These are phyloP conservation scores for Calocybe indica DNA, from an alignment of 768 basidiomycete genomes.

Conservation along the genomic window DNA sequence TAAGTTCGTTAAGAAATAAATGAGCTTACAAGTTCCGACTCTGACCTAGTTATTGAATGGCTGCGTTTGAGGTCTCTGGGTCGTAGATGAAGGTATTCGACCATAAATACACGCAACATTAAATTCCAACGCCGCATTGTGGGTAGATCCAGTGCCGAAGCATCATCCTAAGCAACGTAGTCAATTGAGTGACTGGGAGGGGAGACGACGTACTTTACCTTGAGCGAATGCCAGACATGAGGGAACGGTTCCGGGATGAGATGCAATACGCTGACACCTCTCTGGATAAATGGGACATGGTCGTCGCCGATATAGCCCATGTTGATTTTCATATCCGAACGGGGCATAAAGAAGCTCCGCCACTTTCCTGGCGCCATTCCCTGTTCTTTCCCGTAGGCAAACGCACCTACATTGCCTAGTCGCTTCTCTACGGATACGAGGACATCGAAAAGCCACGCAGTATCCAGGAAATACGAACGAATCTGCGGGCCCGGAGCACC, in stretches of 20 bases:
- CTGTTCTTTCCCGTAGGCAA: constrained; percentile 40
- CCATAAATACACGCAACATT: constrained; percentile 79
- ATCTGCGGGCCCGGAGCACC: constrained; percentile 74
- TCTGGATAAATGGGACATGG: constrained; percentile 81
- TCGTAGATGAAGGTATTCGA: constrained; percentile 79
- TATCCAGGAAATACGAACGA: constrained; percentile 78
- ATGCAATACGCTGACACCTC: constrained; percentile 86
- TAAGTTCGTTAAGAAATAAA: neutral
- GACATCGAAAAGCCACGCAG: constrained; percentile 89
- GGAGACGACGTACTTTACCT: constrained; percentile 31
- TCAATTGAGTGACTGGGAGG: neutral
- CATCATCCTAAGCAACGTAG: constrained; percentile 66
- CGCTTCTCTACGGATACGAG: constrained; percentile 68
- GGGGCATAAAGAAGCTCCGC: constrained; percentile 63
- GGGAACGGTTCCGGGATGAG: constrained; percentile 90
- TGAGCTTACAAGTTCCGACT: constrained; percentile 43
- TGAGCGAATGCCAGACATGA: constrained; percentile 77
- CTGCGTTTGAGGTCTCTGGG: constrained; percentile 36
- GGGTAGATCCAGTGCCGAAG: constrained; percentile 73
- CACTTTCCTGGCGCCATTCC: constrained; percentile 43
- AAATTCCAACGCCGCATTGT: constrained; percentile 90
- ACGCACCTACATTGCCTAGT: constrained; percentile 59
- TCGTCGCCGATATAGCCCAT: constrained; percentile 81
- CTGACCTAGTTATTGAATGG: constrained; percentile 25
- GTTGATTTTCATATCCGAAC: constrained; percentile 31